Conservation (phyloP, 495 filamentous ascomycete genomes). For the Margaritispora aquatica region DNA sequence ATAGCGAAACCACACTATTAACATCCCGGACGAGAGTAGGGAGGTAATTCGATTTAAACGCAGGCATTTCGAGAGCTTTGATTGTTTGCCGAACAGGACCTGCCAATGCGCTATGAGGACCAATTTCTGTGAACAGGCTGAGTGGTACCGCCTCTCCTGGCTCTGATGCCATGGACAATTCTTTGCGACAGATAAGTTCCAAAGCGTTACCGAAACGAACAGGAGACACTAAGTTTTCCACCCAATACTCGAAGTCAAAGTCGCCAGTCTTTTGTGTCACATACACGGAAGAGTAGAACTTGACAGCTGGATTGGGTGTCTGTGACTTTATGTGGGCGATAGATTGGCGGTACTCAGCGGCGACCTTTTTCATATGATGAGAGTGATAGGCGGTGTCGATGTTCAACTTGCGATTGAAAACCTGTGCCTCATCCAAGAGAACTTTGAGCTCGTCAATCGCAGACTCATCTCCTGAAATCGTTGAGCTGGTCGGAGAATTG, state of each 20-base stretch:
- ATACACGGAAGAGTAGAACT: slow-evolving; percentile 7
- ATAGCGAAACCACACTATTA: slow-evolving; percentile 36
- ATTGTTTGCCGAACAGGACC: slow-evolving; percentile 52
- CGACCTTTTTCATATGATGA: slow-evolving; percentile 49
- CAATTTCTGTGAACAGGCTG: slow-evolving; percentile 50
- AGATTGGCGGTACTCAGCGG: slow-evolving; percentile 29
- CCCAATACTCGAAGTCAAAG: slow-evolving; percentile 21
- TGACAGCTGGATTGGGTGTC: slow-evolving; percentile 29
- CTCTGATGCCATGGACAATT: neutral
- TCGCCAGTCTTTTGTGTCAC: slow-evolving; percentile 16
- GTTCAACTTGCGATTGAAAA: slow-evolving; percentile 44
- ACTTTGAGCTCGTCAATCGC: slow-evolving; percentile 43
- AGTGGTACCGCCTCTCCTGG: neutral
- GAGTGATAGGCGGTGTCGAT: slow-evolving; percentile 62
- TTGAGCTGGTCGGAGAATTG: slow-evolving; percentile 55
- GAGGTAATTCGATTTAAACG: slow-evolving; percentile 20
- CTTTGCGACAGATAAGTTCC: slow-evolving; percentile 1
- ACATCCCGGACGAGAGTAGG: slow-evolving; percentile 34
- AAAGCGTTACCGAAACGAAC: slow-evolving; percentile 42
- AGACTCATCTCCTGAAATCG: slow-evolving; percentile 38
- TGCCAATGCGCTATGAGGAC: slow-evolving; percentile 57
- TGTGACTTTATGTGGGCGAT: slow-evolving; percentile 20
- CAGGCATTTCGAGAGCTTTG: slow-evolving; percentile 16
- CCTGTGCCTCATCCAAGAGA: slow-evolving; percentile 18
- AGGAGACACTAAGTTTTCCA: slow-evolving; percentile 41